phyloP scores from a whole-genome alignment of 108 stramenopile species.

The Licmophora abbreviata region DNA sequence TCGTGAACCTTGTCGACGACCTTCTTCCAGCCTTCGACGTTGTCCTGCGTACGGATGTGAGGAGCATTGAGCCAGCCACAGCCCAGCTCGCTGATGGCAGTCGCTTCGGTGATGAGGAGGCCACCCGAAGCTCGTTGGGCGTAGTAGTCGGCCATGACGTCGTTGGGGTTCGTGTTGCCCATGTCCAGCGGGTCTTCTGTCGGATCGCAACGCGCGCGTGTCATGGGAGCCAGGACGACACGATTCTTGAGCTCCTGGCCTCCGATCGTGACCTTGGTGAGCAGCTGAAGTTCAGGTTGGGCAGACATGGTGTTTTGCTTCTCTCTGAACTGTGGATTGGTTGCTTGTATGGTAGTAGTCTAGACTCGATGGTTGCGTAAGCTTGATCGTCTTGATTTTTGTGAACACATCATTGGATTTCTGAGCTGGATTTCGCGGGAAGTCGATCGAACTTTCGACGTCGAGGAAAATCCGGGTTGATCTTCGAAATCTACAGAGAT shows the following conservation, averaged over 20 bases:
- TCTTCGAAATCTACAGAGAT: too few relatives aligned
- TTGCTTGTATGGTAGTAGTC: too few relatives aligned
- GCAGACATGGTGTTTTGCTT: too few relatives aligned
- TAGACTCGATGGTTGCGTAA: too few relatives aligned
- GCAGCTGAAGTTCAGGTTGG: constrained; percentile 11
- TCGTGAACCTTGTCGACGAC: constrained; percentile 44
- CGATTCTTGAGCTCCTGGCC: constrained; percentile 42
- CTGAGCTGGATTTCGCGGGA: too few relatives aligned
- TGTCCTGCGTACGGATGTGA: constrained; percentile 29
- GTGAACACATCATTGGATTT: too few relatives aligned
- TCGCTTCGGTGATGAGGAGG: constrained; percentile 61
- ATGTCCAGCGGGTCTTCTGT: constrained; percentile 26
- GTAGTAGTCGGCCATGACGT: constrained; percentile 51
- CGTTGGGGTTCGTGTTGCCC: constrained; percentile 32
- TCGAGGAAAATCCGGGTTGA: too few relatives aligned
- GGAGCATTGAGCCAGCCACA: constrained; percentile 48
- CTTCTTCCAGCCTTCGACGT: constrained; percentile 61
- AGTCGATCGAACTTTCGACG: too few relatives aligned
- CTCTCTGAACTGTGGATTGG: too few relatives aligned
- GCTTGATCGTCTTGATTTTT: too few relatives aligned
- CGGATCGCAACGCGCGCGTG: constrained; percentile 36
- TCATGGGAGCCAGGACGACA: constrained; percentile 53
- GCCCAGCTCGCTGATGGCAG: constrained; percentile 32
- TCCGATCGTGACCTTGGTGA: constrained; percentile 29
- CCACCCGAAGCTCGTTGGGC: constrained; percentile 51